Evolutionary conservation across 2,329 filamentous ascomycete genomes (phyloP).

Genomic region (Verticillium klebahnii): DNA sequence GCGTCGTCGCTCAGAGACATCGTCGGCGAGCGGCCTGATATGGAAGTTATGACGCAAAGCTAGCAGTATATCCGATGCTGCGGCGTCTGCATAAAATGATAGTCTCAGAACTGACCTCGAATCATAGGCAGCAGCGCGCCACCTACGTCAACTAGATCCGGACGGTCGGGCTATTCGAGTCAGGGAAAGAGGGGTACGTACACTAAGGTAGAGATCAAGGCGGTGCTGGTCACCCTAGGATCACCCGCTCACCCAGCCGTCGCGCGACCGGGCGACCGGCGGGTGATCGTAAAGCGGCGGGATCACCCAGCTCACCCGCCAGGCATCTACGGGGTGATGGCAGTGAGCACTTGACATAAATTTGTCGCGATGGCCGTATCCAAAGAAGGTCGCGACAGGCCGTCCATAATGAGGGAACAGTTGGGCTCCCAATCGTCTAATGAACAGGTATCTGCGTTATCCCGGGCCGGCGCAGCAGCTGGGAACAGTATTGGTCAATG

Average conservation of each 20-base stretch:
- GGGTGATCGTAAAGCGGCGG: slow-evolving; percentile 1
- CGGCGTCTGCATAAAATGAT: neutral
- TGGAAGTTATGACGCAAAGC: neutral
- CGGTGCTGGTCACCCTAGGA: neutral
- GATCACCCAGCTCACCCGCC: neutral
- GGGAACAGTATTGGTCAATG: no score
- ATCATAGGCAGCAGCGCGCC: neutral
- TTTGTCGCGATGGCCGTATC: neutral
- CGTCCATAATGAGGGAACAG: no score
- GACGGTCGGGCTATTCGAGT: neutral
- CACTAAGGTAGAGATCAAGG: neutral
- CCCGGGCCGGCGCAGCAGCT: no score
- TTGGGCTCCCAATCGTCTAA: no score
- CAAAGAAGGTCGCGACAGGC: no score
- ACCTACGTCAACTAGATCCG: neutral
- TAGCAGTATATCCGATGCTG: neutral
- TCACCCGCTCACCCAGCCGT: neutral
- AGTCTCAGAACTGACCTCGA: neutral
- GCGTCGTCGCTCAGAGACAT: neutral
- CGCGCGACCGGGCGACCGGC: neutral
- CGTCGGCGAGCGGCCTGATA: neutral
- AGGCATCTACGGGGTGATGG: neutral
- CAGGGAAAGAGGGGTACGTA: neutral
- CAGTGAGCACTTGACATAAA: neutral
- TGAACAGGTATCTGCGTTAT: no score